A percentile compares a stretch with the other conserved stretches of the same genome.
phyloP scores from a whole-genome alignment of 768 basidiomycete species.

The Suillus brevipes region DNA sequence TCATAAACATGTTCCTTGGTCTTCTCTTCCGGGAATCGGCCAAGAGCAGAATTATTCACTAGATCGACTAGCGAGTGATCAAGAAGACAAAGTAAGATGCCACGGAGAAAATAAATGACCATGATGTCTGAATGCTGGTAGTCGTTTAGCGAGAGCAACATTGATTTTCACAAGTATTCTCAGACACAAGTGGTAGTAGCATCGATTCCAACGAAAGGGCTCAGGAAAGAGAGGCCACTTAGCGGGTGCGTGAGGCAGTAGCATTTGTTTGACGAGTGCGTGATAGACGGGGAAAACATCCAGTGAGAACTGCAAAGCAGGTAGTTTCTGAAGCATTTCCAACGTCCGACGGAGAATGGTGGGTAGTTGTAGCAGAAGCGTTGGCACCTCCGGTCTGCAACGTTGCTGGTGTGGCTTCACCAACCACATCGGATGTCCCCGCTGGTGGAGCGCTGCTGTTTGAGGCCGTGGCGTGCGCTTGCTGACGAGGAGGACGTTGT shows the following conservation, averaged over 20 bases:
- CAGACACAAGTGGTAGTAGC: no score
- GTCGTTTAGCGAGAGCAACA: no score
- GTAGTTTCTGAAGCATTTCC: background rate
- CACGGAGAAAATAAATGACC: no score
- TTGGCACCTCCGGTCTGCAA: background rate
- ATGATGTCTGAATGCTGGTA: no score
- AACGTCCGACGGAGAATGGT: background rate
- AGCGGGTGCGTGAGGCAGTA: no score
- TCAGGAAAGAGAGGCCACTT: no score
- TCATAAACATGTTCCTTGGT: constrained; percentile 79
- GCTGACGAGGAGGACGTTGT: background rate
- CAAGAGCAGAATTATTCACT: constrained; percentile 40
- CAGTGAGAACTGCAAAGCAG: background rate
- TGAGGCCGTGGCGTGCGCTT: background rate
- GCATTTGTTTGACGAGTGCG: no score
- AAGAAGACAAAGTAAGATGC: no score
- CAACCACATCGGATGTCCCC: background rate
- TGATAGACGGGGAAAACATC: no score
- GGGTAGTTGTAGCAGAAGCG: background rate
- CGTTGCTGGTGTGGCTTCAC: background rate
- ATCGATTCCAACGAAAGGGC: no score
- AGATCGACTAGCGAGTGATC: no score
- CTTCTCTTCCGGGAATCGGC: constrained; percentile 68
- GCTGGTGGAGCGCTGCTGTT: background rate
- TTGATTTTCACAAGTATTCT: no score